phyloP scores from a whole-genome alignment of 106 monocot species.

The Acorus gramineus region DNA sequence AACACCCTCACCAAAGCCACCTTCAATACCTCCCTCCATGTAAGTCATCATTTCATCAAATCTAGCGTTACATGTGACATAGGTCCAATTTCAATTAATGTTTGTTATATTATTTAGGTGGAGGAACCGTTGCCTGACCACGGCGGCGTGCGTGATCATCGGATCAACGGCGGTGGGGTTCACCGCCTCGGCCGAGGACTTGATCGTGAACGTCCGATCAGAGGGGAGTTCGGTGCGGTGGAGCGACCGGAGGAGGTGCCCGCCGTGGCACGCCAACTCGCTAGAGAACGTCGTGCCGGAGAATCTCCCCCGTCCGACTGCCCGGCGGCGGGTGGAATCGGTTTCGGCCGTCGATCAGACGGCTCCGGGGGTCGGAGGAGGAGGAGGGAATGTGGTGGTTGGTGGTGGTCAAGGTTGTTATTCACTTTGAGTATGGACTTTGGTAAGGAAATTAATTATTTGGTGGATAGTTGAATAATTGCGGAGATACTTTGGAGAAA shows the following conservation, averaged over 20 bases:
- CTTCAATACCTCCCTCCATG: too few species aligned
- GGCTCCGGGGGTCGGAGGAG: too few species aligned
- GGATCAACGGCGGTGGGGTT: background rate
- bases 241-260: conserved; percentile 27
- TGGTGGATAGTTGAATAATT: too few species aligned
- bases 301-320: conserved; percentile 19
- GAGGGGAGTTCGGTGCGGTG: conserved; percentile 1
- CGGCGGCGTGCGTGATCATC: background rate
- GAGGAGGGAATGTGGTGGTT: too few species aligned
- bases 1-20: background rate
- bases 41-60: too few species aligned
- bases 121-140: background rate
- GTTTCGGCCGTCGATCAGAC: too few species aligned
- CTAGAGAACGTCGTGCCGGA: conserved; percentile 27
- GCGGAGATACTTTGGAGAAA: too few species aligned
- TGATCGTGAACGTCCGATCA: background rate
- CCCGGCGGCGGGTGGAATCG: background rate
- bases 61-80: too few species aligned
- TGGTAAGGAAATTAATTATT: too few species aligned
- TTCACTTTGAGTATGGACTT: too few species aligned
- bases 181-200: background rate
- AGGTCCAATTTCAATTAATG: too few species aligned
- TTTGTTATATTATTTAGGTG: background rate
- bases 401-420: too few species aligned
- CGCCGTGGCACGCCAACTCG: conserved; percentile 19